phyloP scores from a whole-genome alignment of 177 flowering plant genomes.

The Vitis hybrid region DNA sequence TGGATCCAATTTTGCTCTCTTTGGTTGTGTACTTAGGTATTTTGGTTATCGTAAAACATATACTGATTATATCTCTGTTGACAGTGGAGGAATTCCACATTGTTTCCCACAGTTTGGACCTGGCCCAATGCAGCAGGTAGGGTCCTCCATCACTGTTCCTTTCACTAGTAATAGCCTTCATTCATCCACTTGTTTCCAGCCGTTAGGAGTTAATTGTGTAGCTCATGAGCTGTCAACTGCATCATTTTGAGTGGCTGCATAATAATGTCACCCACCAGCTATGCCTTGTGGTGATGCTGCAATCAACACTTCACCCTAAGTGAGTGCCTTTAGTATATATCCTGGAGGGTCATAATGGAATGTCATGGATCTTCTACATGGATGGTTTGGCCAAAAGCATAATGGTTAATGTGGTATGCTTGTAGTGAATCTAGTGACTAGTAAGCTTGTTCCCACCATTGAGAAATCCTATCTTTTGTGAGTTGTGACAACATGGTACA shows the following conservation, averaged over 20 bases:
- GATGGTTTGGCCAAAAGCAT: background rate
- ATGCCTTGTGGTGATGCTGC: background rate
- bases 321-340: too few relatives aligned
- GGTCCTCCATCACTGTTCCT: background rate
- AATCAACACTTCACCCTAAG: background rate
- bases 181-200: background rate
- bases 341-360: background rate
- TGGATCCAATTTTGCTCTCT: background rate
- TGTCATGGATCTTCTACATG: background rate
- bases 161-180: background rate
- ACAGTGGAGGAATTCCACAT: constrained; percentile 95
- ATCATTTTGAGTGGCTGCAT: background rate
- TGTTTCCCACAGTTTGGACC: constrained; percentile 99
- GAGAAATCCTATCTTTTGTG: background rate
- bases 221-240: background rate
- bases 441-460: background rate
- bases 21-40: too few relatives aligned
- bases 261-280: background rate
- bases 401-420: too few relatives aligned
- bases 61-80: constrained; percentile 27
- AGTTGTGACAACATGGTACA: background rate
- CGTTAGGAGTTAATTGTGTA: background rate
- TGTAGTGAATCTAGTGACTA: too few relatives aligned
- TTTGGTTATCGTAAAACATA: background rate
- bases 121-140: constrained; percentile 88